Percentiles rank a stretch among this genome's conserved stretches.
These are phyloP conservation scores for Clonostachys rhizophaga DNA, from an alignment of 2,329 filamentous ascomycete genomes.

Conservation along the genomic window DNA sequence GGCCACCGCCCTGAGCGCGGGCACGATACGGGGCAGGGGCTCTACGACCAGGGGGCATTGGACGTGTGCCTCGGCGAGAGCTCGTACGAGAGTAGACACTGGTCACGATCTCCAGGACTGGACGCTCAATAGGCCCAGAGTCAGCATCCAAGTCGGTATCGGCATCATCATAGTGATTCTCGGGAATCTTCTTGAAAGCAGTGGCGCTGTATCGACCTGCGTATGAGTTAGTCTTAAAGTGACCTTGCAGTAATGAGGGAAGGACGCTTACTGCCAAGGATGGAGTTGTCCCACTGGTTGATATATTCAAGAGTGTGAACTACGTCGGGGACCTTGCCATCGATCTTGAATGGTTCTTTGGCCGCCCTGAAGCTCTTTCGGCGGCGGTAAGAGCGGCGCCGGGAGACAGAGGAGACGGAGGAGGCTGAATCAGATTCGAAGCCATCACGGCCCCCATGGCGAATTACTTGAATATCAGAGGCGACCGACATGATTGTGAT, in stretches of 20 bases:
- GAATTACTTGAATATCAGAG: too few species aligned
- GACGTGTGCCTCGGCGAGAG: background rate
- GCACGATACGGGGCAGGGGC: too few species aligned
- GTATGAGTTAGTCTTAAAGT: constrained; percentile 7
- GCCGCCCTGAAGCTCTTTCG: background rate
- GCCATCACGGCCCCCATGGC: background rate
- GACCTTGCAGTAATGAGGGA: background rate
- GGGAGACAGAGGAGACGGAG: background rate
- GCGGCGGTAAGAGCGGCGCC: too few species aligned
- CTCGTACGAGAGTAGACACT: constrained; percentile 18
- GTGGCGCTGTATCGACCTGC: constrained; percentile 28
- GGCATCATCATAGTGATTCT: constrained; percentile 12
- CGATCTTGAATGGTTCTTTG: constrained; percentile 11
- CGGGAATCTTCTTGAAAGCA: constrained; percentile 27
- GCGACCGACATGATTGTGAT: too few species aligned
- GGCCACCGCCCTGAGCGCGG: too few species aligned
- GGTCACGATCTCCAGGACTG: constrained; percentile 38
- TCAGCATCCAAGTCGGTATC: constrained; percentile 10
- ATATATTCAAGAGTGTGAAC: constrained; percentile 35
- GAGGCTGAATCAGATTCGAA: background rate
- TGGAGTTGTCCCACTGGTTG: constrained; percentile 16
- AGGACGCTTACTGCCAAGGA: constrained; percentile 26
- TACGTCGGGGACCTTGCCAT: constrained; percentile 32
- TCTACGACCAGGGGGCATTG: background rate
- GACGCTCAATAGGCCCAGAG: constrained; percentile 12